Percentiles rank a stretch among this genome's conserved stretches.
These are phyloP conservation scores for Thymus mandschuricus DNA, from an alignment of 257 asterid genomes.

Conservation along the genomic window DNA sequence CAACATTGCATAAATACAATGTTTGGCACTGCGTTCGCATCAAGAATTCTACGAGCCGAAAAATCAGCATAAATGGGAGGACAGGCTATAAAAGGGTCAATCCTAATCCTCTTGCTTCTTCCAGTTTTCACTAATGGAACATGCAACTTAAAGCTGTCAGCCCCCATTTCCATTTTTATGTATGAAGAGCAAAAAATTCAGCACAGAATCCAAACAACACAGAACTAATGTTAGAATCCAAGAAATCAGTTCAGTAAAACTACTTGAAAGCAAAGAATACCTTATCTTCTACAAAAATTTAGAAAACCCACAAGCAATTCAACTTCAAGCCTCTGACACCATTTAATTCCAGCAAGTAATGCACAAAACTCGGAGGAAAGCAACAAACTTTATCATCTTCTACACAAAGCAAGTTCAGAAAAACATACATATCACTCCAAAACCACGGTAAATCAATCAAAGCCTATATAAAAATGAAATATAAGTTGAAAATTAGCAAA, in stretches of 20 bases:
- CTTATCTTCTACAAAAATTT: neutral
- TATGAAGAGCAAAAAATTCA: neutral
- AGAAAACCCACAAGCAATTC: conserved; percentile 12
- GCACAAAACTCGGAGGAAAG: conserved; percentile 28
- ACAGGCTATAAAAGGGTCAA: neutral
- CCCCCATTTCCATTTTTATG: conserved; percentile 1
- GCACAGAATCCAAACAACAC: neutral
- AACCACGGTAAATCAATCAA: neutral
- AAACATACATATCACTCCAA: conserved; percentile 6
- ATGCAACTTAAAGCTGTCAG: neutral
- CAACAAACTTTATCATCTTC: conserved; percentile 28
- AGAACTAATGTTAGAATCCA: conserved; percentile 8
- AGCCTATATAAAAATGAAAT: conserved; percentile 2
- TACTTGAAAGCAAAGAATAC: conserved; percentile 1
- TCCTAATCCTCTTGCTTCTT: neutral
- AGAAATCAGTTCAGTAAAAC: neutral
- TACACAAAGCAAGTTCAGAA: conserved; percentile 34
- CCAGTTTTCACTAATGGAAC: conserved; percentile 5
- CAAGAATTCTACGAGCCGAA: neutral
- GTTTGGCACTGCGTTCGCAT: neutral
- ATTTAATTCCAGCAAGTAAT: conserved; percentile 19
- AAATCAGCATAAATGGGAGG: neutral
- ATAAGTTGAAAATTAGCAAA: neutral
- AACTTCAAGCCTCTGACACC: conserved; percentile 14
- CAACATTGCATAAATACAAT: neutral